Evolutionary conservation across 805 yeast species (phyloP), one percentile per base, ranked within the genome.

Genomic region (Sugiyamaella americana): DNA sequence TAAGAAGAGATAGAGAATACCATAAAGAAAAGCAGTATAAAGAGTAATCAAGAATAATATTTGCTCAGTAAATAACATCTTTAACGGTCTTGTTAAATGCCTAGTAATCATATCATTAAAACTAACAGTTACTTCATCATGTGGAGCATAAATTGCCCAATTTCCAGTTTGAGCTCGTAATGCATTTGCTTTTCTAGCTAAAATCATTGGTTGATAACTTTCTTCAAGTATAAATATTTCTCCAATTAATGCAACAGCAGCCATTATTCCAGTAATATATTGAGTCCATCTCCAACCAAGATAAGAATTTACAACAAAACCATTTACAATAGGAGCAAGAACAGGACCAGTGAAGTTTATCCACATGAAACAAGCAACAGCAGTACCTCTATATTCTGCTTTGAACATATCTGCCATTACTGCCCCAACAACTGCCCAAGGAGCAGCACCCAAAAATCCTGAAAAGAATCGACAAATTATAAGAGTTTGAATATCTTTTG

Each of bases 281-380:
- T 72, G 74, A 10, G 85, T 75, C 95, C 94, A 87, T 60, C 95
- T 72, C 94, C 95, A 86, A 16, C 87, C 86, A 37, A 87, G 68
- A 46, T 73, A 69, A 47, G 78, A 74, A 41, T 66, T 62, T n/a
- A 71, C 74, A 38, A 82, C 78, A 62, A 81, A 85, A 0, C 82
- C 81, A 50, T 89, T 86, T 41, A 78, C 76, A 48, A 88, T 79
- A 16, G 96, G 96, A 0, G 91, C 91, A 32, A 83, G 47, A 69
- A 86, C 73, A 18, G 96, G 96, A 48, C 94, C 93, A 32, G 74
- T 70, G 54, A 85, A 84, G 30, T 87, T 86, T 40, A 82, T 78
- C 68, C 84, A 73, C 1, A 87, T 72, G 57, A 87, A 88, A 16
- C 82, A 52, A 6, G 82, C 70, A 56, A 87, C 71, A 24, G 95